These are phyloP conservation scores for Exophiala bonariae DNA, from an alignment of 2,329 filamentous ascomycete genomes.

Conservation along the genomic window DNA sequence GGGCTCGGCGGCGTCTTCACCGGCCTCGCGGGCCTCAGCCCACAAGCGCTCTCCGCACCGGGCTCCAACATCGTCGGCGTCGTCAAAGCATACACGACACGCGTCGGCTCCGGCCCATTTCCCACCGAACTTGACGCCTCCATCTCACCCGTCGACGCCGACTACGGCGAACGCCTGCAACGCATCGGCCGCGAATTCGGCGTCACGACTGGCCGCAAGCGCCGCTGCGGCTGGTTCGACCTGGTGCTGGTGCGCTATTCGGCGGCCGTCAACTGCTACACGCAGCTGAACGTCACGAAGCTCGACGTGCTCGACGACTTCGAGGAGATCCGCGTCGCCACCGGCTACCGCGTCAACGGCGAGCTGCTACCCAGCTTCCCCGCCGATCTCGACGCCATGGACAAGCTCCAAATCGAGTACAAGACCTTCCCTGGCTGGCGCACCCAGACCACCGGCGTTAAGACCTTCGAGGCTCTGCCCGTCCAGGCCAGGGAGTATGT, in stretches of 20 bases:
- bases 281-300: slow-evolving; percentile 63
- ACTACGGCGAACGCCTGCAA: slow-evolving; percentile 50
- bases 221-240: slow-evolving; percentile 66
- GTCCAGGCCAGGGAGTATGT: slow-evolving; percentile 60
- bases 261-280: slow-evolving; percentile 55
- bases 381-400: slow-evolving; percentile 53
- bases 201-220: slow-evolving; percentile 61
- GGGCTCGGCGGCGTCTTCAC: slow-evolving; percentile 54
- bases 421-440: slow-evolving; percentile 63
- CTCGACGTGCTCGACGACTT: slow-evolving; percentile 65
- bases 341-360: slow-evolving; percentile 56
- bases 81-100: slow-evolving; percentile 65
- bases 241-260: slow-evolving; percentile 65
- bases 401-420: slow-evolving; percentile 55
- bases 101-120: slow-evolving; percentile 61
- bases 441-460: slow-evolving; percentile 57
- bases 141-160: slow-evolving; percentile 23
- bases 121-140: slow-evolving; percentile 51
- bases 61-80: slow-evolving; percentile 55
- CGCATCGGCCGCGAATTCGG: slow-evolving; percentile 54
- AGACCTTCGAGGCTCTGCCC: slow-evolving; percentile 58
- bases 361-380: slow-evolving; percentile 57
- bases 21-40: slow-evolving; percentile 59
- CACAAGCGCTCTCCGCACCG: slow-evolving; percentile 53
- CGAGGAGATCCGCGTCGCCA: slow-evolving; percentile 62